Percentiles rank a stretch among this genome's conserved stretches.
Evolutionary conservation across 305 asterid genomes (phyloP).

Genomic region (Rubia occidens): DNA sequence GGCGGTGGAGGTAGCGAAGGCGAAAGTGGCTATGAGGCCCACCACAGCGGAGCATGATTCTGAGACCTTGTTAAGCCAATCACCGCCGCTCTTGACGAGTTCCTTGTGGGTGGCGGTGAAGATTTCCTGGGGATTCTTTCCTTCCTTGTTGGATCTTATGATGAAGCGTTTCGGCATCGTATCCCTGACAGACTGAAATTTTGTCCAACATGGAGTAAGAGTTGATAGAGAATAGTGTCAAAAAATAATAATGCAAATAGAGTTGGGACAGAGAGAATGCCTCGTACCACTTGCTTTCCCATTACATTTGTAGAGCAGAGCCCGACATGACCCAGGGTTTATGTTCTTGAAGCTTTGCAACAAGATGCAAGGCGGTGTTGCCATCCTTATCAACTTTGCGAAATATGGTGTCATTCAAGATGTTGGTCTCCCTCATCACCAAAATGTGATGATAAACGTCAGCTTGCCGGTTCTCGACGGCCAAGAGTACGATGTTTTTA

Average conservation of each 20-base stretch:
- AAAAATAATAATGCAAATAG: no score
- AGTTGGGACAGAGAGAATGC: neutral
- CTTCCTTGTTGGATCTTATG: no score
- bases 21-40: conserved; percentile 19
- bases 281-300: conserved; percentile 18
- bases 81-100: no score
- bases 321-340: conserved; percentile 23
- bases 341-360: conserved; percentile 14
- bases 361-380: conserved; percentile 24
- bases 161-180: no score
- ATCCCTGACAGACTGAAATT: no score
- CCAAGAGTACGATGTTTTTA: conserved; percentile 20
- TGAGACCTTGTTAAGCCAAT: neutral
- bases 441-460: conserved; percentile 10
- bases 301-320: conserved; percentile 19
- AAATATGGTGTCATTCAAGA: conserved; percentile 7
- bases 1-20: conserved; percentile 22
- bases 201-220: no score
- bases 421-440: neutral
- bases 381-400: conserved; percentile 14
- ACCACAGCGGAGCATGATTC: conserved; percentile 22
- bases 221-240: no score
- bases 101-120: no score
- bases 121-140: no score
- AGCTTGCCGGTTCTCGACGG: conserved; percentile 20